Conservation (phyloP, 2,329 filamentous ascomycete species). For the Aspergillus piperis region DNA sequence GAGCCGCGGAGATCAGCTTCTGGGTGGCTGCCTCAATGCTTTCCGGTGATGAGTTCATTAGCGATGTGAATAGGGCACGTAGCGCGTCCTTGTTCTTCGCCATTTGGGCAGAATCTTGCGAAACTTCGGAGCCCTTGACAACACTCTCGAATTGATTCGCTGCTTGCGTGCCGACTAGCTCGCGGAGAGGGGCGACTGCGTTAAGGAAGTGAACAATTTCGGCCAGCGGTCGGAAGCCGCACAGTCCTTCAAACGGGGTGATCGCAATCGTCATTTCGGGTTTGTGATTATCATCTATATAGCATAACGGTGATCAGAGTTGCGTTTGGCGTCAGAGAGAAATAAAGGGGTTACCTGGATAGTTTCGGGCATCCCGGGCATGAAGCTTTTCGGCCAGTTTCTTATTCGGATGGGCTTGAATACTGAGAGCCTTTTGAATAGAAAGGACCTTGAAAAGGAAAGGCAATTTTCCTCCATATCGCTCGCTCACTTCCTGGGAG, state of each 20-base stretch:
- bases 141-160: slow-evolving; percentile 58
- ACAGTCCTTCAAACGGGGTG: slow-evolving; percentile 93
- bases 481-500: slow-evolving; percentile 68
- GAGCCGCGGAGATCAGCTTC: slow-evolving; percentile 70
- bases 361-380: slow-evolving; percentile 83
- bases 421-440: slow-evolving; percentile 92
- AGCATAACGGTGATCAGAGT: slow-evolving; percentile 16
- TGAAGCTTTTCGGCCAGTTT: slow-evolving; percentile 88
- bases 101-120: slow-evolving; percentile 46
- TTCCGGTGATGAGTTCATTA: slow-evolving; percentile 76
- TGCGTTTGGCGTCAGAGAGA: background rate
- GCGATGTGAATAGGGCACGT: slow-evolving; percentile 69
- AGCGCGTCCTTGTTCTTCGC: slow-evolving; percentile 76
- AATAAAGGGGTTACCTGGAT: slow-evolving; percentile 59
- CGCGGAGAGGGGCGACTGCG: slow-evolving; percentile 63
- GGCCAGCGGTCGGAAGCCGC: slow-evolving; percentile 83
- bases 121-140: slow-evolving; percentile 58
- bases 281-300: slow-evolving; percentile 91
- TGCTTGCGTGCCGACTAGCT: slow-evolving; percentile 59
- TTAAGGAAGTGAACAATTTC: slow-evolving; percentile 86
- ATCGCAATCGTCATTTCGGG: slow-evolving; percentile 99
- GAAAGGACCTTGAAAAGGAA: slow-evolving; percentile 98
- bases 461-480: slow-evolving; percentile 79
- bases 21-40: slow-evolving; percentile 66
- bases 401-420: slow-evolving; percentile 97